Conservation (phyloP, 2,329 filamentous ascomycete species). For the Pseudopyricularia cyperi region DNA sequence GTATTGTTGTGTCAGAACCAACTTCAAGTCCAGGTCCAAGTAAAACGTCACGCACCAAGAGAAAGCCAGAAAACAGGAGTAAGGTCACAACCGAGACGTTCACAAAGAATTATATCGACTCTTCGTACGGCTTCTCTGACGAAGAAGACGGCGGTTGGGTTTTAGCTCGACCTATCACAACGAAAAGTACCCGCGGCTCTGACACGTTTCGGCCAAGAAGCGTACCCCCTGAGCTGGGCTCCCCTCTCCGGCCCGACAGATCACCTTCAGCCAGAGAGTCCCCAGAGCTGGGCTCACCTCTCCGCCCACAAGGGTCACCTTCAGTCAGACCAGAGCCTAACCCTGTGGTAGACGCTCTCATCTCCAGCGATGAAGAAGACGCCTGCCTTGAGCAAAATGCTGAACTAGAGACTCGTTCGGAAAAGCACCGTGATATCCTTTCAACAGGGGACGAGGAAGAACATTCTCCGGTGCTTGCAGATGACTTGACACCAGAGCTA, state of each 20-base stretch:
- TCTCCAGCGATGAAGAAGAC: neutral
- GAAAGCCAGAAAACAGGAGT: neutral
- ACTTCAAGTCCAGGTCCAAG: neutral
- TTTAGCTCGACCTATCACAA: neutral
- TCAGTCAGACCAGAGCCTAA: neutral
- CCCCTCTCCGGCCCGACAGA: neutral
- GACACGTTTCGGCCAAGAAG: neutral
- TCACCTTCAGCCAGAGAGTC: neutral
- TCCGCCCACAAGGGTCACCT: neutral
- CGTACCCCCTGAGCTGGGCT: neutral
- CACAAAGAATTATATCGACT: conserved; percentile 11
- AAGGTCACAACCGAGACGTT: neutral
- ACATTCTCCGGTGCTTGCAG: neutral
- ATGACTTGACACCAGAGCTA: neutral
- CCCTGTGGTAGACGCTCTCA: neutral
- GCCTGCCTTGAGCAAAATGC: neutral
- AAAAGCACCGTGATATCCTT: neutral
- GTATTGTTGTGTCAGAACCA: neutral
- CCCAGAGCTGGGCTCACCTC: neutral
- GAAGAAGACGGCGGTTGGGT: conserved; percentile 17
- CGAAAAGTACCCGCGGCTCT: neutral
- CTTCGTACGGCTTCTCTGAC: conserved; percentile 20
- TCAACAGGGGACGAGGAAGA: neutral
- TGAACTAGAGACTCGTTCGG: neutral
- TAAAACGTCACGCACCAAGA: neutral